Percentiles rank a stretch among this genome's conserved stretches.
Evolutionary conservation across 1,284 basidiomycete genomes (phyloP).

Genomic region (Phlebopus sp.): DNA sequence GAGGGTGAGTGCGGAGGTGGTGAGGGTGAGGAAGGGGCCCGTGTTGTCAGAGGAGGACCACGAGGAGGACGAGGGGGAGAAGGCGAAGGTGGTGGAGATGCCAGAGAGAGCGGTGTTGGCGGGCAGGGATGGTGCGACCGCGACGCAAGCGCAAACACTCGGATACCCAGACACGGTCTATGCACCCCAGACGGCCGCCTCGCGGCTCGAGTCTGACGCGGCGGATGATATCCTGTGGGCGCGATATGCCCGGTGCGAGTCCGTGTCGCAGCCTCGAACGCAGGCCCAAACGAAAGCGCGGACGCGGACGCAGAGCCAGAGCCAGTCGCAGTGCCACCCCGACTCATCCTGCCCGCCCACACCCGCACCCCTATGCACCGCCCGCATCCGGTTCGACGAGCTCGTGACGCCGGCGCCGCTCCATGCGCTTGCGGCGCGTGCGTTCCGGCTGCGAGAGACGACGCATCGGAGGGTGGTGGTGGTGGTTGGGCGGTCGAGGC

Average conservation of each 20-base stretch:
- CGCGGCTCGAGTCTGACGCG: slow-evolving; percentile 64
- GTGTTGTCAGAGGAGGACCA: too few relatives aligned
- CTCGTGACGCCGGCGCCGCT: slow-evolving; percentile 50
- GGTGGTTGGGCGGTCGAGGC: slow-evolving; percentile 73
- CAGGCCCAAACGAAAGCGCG: too few relatives aligned
- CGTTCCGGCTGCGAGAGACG: slow-evolving; percentile 25
- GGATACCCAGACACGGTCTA: slow-evolving; percentile 68
- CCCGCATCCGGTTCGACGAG: slow-evolving; percentile 56
- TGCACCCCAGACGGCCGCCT: slow-evolving; percentile 57
- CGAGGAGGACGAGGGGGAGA: too few relatives aligned
- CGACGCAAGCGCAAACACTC: slow-evolving; percentile 35
- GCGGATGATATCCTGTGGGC: slow-evolving; percentile 73
- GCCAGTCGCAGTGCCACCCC: too few relatives aligned
- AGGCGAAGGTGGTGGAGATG: too few relatives aligned
- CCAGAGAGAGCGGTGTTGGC: slow-evolving; percentile 25
- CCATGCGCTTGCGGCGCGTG: slow-evolving; percentile 49
- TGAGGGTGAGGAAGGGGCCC: slow-evolving; percentile 41
- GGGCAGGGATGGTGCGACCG: slow-evolving; percentile 18
- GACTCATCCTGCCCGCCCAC: slow-evolving; percentile 22
- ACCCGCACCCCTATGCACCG: slow-evolving; percentile 39
- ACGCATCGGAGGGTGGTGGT: slow-evolving; percentile 44
- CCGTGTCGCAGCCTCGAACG: too few relatives aligned
- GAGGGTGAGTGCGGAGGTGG: slow-evolving; percentile 65
- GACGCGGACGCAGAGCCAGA: too few relatives aligned
- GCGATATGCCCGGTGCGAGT: slow-evolving; percentile 45